Evolutionary conservation across 805 yeast species (phyloP).

Genomic region (Sungouiella thailandica): DNA sequence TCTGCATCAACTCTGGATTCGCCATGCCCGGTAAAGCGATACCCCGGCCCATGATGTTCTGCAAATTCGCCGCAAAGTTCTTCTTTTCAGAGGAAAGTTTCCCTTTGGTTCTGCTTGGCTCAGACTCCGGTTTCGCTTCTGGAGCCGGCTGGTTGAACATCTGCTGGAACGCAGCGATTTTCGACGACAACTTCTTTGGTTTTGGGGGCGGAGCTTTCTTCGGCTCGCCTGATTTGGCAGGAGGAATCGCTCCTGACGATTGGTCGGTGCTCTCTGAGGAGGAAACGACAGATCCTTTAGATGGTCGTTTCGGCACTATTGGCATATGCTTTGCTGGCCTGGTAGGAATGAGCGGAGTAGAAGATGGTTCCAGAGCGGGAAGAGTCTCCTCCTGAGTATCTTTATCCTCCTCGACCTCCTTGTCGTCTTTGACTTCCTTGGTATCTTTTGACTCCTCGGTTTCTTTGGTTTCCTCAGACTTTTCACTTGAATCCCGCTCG

Average conservation of each 20-base stretch:
- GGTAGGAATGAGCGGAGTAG: constrained; percentile 6
- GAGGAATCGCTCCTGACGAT: not conserved
- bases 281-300: constrained; percentile 1
- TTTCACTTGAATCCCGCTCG: not conserved
- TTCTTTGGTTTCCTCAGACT: not conserved
- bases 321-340: constrained; percentile 8
- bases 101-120: constrained; percentile 1
- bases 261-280: not conserved
- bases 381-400: not conserved
- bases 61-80: constrained; percentile 53
- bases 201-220: constrained; percentile 52
- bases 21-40: constrained; percentile 51
- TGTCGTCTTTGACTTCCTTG: not conserved
- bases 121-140: not conserved
- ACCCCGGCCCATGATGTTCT: constrained; percentile 52
- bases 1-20: constrained; percentile 30
- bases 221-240: not conserved
- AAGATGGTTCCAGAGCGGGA: not conserved
- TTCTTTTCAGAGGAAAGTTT: constrained; percentile 35
- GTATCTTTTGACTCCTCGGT: not conserved
- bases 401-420: not conserved
- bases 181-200: constrained; percentile 74
- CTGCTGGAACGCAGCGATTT: constrained; percentile 77
- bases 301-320: constrained; percentile 12
- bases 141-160: constrained; percentile 44